A percentile compares a stretch with the other conserved stretches of the same genome.
phyloP scores from a whole-genome alignment of 176 grass and related monocot species.

The Avena atlantica region DNA sequence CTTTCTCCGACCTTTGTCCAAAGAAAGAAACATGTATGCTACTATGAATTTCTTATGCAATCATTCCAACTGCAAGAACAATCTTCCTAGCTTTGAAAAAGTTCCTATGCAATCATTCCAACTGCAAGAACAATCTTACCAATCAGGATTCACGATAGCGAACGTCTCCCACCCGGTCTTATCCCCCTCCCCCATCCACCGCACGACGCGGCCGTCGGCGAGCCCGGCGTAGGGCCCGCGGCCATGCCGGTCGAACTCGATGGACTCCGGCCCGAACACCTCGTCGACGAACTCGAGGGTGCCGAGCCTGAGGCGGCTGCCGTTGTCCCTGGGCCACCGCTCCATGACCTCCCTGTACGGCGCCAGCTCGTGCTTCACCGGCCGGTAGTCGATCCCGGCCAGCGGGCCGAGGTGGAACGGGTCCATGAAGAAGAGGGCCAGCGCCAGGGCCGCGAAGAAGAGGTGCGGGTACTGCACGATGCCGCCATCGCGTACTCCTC shows the following conservation, averaged over 20 bases:
- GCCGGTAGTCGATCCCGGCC: conserved; percentile 63
- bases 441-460: conserved; percentile 64
- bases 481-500: conserved; percentile 51
- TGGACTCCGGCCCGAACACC: conserved; percentile 90
- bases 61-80: too few species aligned
- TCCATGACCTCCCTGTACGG: conserved; percentile 76
- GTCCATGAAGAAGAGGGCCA: conserved; percentile 70
- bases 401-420: conserved; percentile 71
- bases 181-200: conserved; percentile 89
- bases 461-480: conserved; percentile 58
- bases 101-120: too few species aligned
- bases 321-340: conserved; percentile 73
- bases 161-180: conserved; percentile 77
- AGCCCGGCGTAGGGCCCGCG: conserved; percentile 81
- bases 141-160: conserved; percentile 67
- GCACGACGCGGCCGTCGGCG: conserved; percentile 89
- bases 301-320: conserved; percentile 73
- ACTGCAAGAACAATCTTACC: conserved; percentile 35
- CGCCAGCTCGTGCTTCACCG: conserved; percentile 75
- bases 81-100: too few species aligned
- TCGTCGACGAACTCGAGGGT: conserved; percentile 75
- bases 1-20: conserved; percentile 65
- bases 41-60: not conserved
- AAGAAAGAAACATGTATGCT: not conserved
- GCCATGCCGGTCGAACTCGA: conserved; percentile 78